Conservation (phyloP, 306 rosid genomes). For the Inga oerstediana region DNA sequence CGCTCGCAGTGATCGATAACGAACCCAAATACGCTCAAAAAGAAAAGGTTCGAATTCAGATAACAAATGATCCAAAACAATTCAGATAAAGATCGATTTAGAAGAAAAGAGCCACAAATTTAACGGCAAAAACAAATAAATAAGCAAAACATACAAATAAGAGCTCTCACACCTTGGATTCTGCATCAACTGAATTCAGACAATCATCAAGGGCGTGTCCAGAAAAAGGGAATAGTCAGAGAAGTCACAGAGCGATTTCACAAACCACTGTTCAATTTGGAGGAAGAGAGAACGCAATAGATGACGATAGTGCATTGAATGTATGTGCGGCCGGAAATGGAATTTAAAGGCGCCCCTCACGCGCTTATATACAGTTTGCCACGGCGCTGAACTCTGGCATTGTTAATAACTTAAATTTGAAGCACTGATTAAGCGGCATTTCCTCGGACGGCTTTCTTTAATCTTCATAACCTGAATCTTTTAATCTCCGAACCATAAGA, state of each 20-base stretch:
- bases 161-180: slow-evolving; percentile 36
- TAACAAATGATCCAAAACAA: slow-evolving; percentile 32
- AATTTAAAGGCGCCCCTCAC: slow-evolving; percentile 26
- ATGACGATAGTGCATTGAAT: slow-evolving; percentile 52
- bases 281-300: slow-evolving; percentile 28
- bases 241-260: neutral
- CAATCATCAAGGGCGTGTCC: slow-evolving; percentile 9
- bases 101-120: neutral
- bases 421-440: slow-evolving; percentile 26
- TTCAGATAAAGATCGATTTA: slow-evolving; percentile 14
- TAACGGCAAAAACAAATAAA: slow-evolving; percentile 5
- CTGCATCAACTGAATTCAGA: slow-evolving; percentile 35
- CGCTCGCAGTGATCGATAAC: slow-evolving; percentile 1
- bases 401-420: neutral
- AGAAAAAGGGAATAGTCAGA: neutral
- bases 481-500: neutral
- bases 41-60: slow-evolving; percentile 26
- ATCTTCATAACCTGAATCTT: neutral
- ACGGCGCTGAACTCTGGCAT: slow-evolving; percentile 23
- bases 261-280: slow-evolving; percentile 29
- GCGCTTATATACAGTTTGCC: slow-evolving; percentile 49
- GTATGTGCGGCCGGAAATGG: slow-evolving; percentile 20
- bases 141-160: neutral
- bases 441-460: neutral
- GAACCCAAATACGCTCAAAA: neutral